A percentile compares a stretch with the other conserved stretches of the same genome.
phyloP scores from a whole-genome alignment of 1,139 yeast genomes.

The Magnusiomyces magnusii region DNA sequence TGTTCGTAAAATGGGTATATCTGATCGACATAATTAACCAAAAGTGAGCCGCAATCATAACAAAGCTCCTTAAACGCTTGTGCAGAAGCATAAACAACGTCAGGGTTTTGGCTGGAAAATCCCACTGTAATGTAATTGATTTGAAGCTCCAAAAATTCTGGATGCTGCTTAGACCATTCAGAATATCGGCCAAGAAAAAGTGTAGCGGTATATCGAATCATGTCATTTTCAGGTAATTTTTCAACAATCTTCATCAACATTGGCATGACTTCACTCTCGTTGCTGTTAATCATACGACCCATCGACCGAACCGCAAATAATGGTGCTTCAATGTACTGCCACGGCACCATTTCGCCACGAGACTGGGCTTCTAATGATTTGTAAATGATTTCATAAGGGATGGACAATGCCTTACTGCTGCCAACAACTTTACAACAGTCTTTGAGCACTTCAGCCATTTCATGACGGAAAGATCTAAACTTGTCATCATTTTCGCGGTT shows the following conservation, averaged over 20 bases:
- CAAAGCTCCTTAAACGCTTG: constrained; percentile 94
- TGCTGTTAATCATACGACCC: constrained; percentile 80
- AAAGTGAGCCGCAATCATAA: constrained; percentile 70
- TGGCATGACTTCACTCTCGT: constrained; percentile 66
- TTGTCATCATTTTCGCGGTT: constrained; percentile 83
- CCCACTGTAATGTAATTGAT: constrained; percentile 79
- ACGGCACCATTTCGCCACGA: constrained; percentile 34
- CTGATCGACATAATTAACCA: constrained; percentile 68
- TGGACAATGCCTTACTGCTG: constrained; percentile 53
- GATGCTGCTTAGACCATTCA: constrained; percentile 87
- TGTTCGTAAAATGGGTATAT: constrained; percentile 61
- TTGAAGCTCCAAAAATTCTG: constrained; percentile 74
- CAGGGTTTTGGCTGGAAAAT: constrained; percentile 43
- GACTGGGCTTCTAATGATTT: constrained; percentile 33
- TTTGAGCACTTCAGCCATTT: constrained; percentile 93
- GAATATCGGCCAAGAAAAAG: constrained; percentile 90
- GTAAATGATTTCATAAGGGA: constrained; percentile 52
- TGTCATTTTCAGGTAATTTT: constrained; percentile 76
- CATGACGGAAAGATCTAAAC: constrained; percentile 88
- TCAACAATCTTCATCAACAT: constrained; percentile 64
- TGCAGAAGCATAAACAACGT: constrained; percentile 78
- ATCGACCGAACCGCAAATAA: constrained; percentile 84
- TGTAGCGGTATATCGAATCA: constrained; percentile 86
- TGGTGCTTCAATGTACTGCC: constrained; percentile 93
- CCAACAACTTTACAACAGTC: constrained; percentile 93